A percentile compares a stretch with the other conserved stretches of the same genome.
Evolutionary conservation across 768 basidiomycete species (phyloP).

Genomic region (Brasilioporus rufonigricans): DNA sequence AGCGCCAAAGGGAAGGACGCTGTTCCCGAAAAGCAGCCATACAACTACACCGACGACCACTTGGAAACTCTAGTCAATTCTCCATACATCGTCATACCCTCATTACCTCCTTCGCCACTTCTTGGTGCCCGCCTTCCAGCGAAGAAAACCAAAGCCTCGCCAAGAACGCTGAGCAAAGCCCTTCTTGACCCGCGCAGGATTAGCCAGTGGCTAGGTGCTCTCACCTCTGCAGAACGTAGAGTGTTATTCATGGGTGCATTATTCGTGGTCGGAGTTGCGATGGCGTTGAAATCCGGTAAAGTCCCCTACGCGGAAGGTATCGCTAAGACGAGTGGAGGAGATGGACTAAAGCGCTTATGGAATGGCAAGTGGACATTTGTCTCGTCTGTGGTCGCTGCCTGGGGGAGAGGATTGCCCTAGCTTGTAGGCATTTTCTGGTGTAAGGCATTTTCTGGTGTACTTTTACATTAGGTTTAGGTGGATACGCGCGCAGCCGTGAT

Average conservation of each 20-base stretch:
- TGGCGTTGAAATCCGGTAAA: slow-evolving; percentile 40
- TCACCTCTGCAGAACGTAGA: slow-evolving; percentile 29
- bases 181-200: slow-evolving; percentile 18
- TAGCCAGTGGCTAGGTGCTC: slow-evolving; percentile 21
- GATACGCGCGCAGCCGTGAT: background rate
- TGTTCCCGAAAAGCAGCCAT: slow-evolving; percentile 23
- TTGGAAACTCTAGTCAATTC: slow-evolving; percentile 26
- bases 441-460: background rate
- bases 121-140: slow-evolving; percentile 2
- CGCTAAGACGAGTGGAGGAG: slow-evolving; percentile 10
- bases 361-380: slow-evolving; percentile 20
- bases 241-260: slow-evolving; percentile 61
- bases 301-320: slow-evolving; percentile 15
- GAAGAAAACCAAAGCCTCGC: slow-evolving; percentile 21
- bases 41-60: slow-evolving; percentile 27
- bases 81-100: slow-evolving; percentile 23
- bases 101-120: slow-evolving; percentile 27
- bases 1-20: slow-evolving; percentile 5
- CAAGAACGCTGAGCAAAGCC: slow-evolving; percentile 6
- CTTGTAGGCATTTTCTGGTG: background rate
- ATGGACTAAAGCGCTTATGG: slow-evolving; percentile 26
- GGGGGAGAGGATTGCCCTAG: slow-evolving; percentile 28
- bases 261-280: slow-evolving; percentile 65
- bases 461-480: background rate
- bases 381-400: slow-evolving; percentile 24